Conservation (phyloP, 2,329 filamentous ascomycete species). For the Pleurostoma richardsiae region DNA sequence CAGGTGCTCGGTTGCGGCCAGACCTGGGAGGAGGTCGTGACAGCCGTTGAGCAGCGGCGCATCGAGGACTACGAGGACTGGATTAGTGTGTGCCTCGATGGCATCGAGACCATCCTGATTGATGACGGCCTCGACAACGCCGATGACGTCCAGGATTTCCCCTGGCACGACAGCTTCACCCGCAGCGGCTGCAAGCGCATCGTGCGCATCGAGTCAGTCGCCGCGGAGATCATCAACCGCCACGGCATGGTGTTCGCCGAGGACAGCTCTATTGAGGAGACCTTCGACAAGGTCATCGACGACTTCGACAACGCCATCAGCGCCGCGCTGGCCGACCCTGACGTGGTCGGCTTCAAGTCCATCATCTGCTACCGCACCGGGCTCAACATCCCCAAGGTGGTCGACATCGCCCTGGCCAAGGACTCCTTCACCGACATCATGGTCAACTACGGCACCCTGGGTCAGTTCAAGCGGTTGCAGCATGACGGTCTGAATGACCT, state of each 20-base stretch:
- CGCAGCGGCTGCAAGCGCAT: constrained; percentile 64
- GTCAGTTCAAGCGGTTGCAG: constrained; percentile 49
- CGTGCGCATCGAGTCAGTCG: constrained; percentile 71
- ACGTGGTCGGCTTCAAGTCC: constrained; percentile 77
- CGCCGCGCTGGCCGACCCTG: constrained; percentile 54
- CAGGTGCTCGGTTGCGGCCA: constrained; percentile 57
- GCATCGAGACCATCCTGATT: constrained; percentile 70
- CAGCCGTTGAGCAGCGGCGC: constrained; percentile 34
- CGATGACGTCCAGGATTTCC: constrained; percentile 51
- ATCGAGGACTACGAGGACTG: constrained; percentile 38
- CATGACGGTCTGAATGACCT: constrained; percentile 64
- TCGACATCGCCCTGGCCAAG: constrained; percentile 34
- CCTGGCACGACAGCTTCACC: constrained; percentile 63
- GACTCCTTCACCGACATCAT: constrained; percentile 32
- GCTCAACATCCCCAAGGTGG: constrained; percentile 48
- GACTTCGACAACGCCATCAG: constrained; percentile 49
- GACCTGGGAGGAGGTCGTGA: constrained; percentile 53
- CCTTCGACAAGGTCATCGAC: constrained; percentile 38
- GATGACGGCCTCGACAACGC: constrained; percentile 65
- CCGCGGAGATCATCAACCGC: constrained; percentile 54
- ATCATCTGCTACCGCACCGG: constrained; percentile 79
- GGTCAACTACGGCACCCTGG: constrained; percentile 18
- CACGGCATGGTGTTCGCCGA: constrained; percentile 24
- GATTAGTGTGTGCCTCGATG: constrained; percentile 59
- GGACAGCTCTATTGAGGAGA: constrained; percentile 31